Evolutionary conservation across 345 rosid species (phyloP).

Genomic region (Moricandia moricandioides): DNA sequence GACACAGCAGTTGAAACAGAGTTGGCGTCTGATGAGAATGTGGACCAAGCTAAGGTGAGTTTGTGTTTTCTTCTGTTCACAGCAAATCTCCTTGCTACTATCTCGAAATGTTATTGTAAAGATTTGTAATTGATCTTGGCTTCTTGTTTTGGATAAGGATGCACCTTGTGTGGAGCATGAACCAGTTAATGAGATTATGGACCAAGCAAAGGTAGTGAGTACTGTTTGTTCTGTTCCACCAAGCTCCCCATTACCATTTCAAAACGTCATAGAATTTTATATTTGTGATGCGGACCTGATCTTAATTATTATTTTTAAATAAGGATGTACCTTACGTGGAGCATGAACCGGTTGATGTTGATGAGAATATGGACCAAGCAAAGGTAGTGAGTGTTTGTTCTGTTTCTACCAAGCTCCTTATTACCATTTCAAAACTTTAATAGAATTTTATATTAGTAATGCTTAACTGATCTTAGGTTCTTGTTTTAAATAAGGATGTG

Average conservation of each 20-base stretch:
- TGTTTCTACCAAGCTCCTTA: background rate
- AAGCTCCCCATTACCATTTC: background rate
- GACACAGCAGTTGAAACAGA: background rate
- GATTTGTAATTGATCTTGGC: background rate
- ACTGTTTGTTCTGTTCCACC: background rate
- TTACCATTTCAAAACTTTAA: background rate
- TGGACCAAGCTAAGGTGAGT: slow-evolving; percentile 6
- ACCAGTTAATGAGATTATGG: background rate
- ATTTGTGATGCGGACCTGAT: background rate
- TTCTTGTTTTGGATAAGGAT: background rate
- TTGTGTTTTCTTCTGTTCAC: background rate
- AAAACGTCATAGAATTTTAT: background rate
- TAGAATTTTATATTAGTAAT: background rate
- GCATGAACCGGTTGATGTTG: background rate
- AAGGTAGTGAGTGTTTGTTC: background rate
- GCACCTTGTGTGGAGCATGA: background rate
- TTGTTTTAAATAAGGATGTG: slow-evolving; percentile 1
- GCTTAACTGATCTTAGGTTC: background rate
- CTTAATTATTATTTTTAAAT: background rate
- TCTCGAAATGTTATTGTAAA: background rate
- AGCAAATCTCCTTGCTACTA: background rate
- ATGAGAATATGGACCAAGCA: background rate
- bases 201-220: background rate
- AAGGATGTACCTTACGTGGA: slow-evolving; percentile 4
- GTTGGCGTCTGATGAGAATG: background rate